A percentile compares a stretch with the other conserved stretches of the same genome.
These are phyloP conservation scores for Sicyos edulis DNA, from an alignment of 306 rosid species.

Conservation along the genomic window DNA sequence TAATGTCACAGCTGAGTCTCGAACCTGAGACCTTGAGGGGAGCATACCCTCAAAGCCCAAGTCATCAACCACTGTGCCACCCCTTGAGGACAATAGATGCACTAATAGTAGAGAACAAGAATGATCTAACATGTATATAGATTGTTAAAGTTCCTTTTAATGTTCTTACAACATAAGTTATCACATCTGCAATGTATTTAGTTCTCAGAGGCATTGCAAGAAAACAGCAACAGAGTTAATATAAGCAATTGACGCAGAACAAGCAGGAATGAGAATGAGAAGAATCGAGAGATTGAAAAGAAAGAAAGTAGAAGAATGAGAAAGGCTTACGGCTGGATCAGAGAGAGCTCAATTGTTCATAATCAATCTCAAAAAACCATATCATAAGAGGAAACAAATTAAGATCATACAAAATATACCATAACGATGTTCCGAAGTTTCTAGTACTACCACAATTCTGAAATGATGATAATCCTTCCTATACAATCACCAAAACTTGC, in stretches of 20 bases:
- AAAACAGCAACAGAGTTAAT: neutral
- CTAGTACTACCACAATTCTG: neutral
- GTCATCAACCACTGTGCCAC: too few relatives aligned
- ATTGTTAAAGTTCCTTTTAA: neutral
- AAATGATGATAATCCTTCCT: neutral
- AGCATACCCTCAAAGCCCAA: too few relatives aligned
- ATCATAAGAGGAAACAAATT: neutral
- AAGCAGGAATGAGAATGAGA: neutral
- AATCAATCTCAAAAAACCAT: neutral
- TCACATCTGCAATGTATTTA: neutral
- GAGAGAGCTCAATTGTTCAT: neutral
- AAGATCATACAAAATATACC: neutral
- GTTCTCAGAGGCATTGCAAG: constrained; percentile 1
- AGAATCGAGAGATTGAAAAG: neutral
- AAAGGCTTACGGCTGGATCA: neutral
- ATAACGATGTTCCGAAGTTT: neutral
- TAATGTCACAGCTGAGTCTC: too few relatives aligned
- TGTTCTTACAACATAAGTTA: neutral
- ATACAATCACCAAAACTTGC: neutral
- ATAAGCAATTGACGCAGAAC: neutral
- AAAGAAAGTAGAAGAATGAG: neutral
- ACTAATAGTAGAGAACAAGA: neutral
- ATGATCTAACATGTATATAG: neutral
- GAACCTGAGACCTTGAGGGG: too few relatives aligned
- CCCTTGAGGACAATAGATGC: too few relatives aligned